Percentiles rank a stretch among this genome's conserved stretches.
phyloP scores from a whole-genome alignment of 805 yeast genomes.

The Kuraishia capsulata region DNA sequence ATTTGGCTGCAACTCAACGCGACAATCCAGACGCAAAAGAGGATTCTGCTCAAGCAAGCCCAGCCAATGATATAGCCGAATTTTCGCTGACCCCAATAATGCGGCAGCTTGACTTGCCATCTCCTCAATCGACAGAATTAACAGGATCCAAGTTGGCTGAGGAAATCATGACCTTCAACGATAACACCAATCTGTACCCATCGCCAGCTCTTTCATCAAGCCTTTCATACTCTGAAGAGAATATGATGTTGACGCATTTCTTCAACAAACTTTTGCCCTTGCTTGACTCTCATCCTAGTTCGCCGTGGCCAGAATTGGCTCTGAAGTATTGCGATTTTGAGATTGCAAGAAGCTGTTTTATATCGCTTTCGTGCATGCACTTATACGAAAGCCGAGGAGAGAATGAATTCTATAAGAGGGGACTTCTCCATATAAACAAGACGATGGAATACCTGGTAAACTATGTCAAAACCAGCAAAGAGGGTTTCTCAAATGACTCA shows the following conservation, averaged over 20 bases:
- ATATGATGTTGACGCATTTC: slow-evolving; percentile 45
- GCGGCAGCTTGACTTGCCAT: not conserved
- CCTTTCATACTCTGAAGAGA: slow-evolving; percentile 35
- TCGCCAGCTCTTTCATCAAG: not conserved
- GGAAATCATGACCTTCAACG: slow-evolving; percentile 13
- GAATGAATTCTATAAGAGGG: slow-evolving; percentile 39
- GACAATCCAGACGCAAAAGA: too few relatives aligned
- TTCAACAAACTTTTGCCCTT: slow-evolving; percentile 43
- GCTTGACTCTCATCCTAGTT: slow-evolving; percentile 49
- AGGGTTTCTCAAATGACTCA: slow-evolving; percentile 5
- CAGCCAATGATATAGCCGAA: too few relatives aligned
- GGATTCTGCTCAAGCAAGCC: too few relatives aligned
- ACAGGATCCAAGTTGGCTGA: not conserved
- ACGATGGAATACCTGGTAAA: slow-evolving; percentile 47
- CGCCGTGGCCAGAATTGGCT: slow-evolving; percentile 56
- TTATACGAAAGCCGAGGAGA: slow-evolving; percentile 47
- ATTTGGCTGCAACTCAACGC: too few relatives aligned
- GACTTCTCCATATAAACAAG: slow-evolving; percentile 44
- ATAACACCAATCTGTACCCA: slow-evolving; percentile 9
- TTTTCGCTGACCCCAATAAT: not conserved
- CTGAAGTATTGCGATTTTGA: slow-evolving; percentile 48
- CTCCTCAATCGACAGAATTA: not conserved
- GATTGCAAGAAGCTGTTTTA: slow-evolving; percentile 48
- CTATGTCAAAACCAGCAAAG: slow-evolving; percentile 20
- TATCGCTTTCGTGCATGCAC: slow-evolving; percentile 48